Conservation (phyloP, 129 eudicot species). For the Arctium lappa region DNA sequence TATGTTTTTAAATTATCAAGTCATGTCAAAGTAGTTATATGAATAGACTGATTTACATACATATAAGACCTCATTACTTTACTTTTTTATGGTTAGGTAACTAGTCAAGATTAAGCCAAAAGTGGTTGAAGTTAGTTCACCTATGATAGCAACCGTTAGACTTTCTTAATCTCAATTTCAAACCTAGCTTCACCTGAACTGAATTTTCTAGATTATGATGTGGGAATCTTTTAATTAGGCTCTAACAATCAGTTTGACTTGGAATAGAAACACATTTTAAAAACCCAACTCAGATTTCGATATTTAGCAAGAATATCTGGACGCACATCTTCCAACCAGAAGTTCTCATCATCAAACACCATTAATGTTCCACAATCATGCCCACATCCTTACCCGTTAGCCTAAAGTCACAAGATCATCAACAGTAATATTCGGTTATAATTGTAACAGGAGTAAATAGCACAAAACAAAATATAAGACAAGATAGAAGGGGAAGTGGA, state of each 20-base stretch:
- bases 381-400: background rate
- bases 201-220: conserved; percentile 16
- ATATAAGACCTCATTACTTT: background rate
- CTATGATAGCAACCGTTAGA: conserved; percentile 30
- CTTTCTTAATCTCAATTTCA: conserved; percentile 29
- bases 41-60: background rate
- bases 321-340: background rate
- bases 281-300: background rate
- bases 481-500: conserved; percentile 15
- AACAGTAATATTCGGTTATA: too few species aligned
- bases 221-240: background rate
- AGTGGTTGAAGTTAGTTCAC: conserved; percentile 40
- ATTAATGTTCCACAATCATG: background rate
- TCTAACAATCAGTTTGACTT: background rate
- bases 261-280: background rate
- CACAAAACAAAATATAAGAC: background rate
- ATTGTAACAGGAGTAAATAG: too few species aligned
- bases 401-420: too few species aligned
- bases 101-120: conserved; percentile 13
- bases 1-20: background rate
- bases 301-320: background rate
- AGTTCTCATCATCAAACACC: background rate
- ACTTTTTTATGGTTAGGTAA: conserved; percentile 14
- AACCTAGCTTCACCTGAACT: conserved; percentile 12
- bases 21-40: background rate